These are phyloP conservation scores for Exophiala viscosa DNA, from an alignment of 2,329 filamentous ascomycete genomes.

Conservation along the genomic window DNA sequence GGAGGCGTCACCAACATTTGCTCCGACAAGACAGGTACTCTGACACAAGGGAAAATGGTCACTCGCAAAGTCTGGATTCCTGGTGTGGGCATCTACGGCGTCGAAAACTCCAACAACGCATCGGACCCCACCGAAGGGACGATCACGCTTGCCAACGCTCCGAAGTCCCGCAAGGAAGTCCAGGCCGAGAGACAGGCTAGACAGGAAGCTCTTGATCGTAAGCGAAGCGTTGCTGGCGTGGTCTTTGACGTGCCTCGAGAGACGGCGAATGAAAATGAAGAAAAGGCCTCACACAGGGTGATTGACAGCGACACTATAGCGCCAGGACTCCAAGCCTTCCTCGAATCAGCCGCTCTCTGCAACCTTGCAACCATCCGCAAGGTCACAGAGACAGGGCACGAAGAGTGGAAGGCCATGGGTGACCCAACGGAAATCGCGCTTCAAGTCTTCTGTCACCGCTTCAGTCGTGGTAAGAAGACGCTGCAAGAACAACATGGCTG, in stretches of 20 bases:
- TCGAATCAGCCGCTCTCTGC: conserved; percentile 54
- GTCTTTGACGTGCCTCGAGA: conserved; percentile 62
- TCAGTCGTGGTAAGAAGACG: conserved; percentile 48
- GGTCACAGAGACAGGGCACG: conserved; percentile 35
- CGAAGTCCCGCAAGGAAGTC: conserved; percentile 32
- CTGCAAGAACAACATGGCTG: conserved; percentile 42
- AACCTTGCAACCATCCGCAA: conserved; percentile 52
- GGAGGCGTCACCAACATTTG: conserved; percentile 58
- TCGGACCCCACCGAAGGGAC: conserved; percentile 53
- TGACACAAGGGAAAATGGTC: conserved; percentile 58
- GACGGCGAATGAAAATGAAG: conserved; percentile 31
- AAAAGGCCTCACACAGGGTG: conserved; percentile 29
- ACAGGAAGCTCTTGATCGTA: conserved; percentile 51
- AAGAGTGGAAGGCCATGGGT: conserved; percentile 56
- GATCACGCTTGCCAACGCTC: conserved; percentile 38
- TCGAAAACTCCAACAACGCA: conserved; percentile 52
- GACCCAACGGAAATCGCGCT: conserved; percentile 66
- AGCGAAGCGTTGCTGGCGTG: conserved; percentile 58
- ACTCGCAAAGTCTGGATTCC: conserved; percentile 57
- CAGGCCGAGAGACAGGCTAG: conserved; percentile 36
- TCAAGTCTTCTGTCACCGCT: conserved; percentile 62
- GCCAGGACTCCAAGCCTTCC: conserved; percentile 48
- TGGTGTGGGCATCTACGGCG: conserved; percentile 49
- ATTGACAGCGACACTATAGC: conserved; percentile 33
- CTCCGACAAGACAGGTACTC: conserved; percentile 56